Base-by-base conservation (phyloP, 306 rosid species). In the Psophocarpus tetragonolobus region DNA sequence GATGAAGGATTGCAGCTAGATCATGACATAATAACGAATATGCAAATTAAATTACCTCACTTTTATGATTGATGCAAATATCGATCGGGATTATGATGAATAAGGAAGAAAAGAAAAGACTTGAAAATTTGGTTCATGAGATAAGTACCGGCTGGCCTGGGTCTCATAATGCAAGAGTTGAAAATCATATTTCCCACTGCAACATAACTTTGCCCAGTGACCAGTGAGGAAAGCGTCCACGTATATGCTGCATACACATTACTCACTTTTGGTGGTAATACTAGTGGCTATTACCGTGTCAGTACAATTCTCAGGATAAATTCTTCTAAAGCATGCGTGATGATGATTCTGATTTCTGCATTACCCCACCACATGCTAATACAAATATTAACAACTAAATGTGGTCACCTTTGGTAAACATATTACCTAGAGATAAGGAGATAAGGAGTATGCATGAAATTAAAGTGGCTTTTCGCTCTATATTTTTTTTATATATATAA, bases 241-340 rank as follows among this genome's bases (percentile, higher is more conserved):
- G n/a, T n/a, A n/a, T n/a, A 13, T 33, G 70, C 47, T 36, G 29
- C 35, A 77, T 6, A 51, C 67, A 35, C 74, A 76, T 65, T 6
- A 51, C 67, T 35, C 74, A 76, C 71, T 81, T 41, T 20, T 39
- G 84, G 71, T 67, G 80, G 72, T 81, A 74, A 68, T n/a, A n/a
- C 48, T 33, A 48, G 85, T 75, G 82, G 85, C 32, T 41, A 50
- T 74, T 69, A 60, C 61, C 71, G 47, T 75, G 30, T 27, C 36
- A 58, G 81, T 38, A 82, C 81, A 53, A 36, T 71, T 61, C 64
- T 48, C n/a, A 44, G 18, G 53, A 57, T 78, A 44, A 58, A 32
- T 58, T 81, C 65, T 76, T 32, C 62, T 11, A 62, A 76, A 62
- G 69, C 74, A 70, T 69, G 73, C 45, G 26, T 60, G 80, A 56